These are phyloP conservation scores for Endotrypanum monterogeii DNA, from an alignment of 208 protist genomes.

Conservation along the genomic window DNA sequence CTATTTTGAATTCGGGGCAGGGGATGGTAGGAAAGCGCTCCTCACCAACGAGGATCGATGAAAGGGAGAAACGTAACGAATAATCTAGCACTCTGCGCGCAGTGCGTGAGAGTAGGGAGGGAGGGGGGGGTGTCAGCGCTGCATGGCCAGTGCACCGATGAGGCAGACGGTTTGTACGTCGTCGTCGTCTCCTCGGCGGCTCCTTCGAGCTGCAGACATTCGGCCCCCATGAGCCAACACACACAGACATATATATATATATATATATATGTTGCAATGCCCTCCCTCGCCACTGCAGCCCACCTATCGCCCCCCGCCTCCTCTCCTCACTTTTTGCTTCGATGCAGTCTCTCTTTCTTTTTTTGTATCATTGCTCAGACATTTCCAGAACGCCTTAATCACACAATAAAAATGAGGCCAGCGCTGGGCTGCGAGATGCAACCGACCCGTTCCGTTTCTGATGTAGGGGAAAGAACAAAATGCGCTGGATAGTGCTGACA, in stretches of 20 bases:
- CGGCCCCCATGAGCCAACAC: not conserved
- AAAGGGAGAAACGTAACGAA: not conserved
- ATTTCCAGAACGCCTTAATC: not conserved
- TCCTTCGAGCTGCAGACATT: not conserved
- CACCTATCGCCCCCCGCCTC: not conserved
- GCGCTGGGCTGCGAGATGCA: not conserved
- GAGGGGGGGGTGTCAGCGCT: not conserved
- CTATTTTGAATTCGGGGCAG: constrained; percentile 31
- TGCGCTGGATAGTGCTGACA: not conserved
- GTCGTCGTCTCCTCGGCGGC: not conserved
- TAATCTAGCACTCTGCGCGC: not conserved
- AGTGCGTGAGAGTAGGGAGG: not conserved
- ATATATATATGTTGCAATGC: not conserved
- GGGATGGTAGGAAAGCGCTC: not conserved
- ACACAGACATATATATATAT: not conserved
- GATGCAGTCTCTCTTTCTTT: constrained; percentile 6
- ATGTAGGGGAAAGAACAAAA: not conserved
- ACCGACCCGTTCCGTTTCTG: not conserved
- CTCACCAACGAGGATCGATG: not conserved
- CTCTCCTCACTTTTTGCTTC: not conserved
- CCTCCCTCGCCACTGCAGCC: too few species aligned
- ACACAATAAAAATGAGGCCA: not conserved
- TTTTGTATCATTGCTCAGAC: not conserved
- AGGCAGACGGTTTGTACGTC: not conserved
- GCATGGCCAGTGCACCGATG: not conserved